A percentile compares a stretch with the other conserved stretches of the same genome.
These are phyloP conservation scores for Acacia concinna DNA, from an alignment of 331 rosid genomes.

Conservation along the genomic window DNA sequence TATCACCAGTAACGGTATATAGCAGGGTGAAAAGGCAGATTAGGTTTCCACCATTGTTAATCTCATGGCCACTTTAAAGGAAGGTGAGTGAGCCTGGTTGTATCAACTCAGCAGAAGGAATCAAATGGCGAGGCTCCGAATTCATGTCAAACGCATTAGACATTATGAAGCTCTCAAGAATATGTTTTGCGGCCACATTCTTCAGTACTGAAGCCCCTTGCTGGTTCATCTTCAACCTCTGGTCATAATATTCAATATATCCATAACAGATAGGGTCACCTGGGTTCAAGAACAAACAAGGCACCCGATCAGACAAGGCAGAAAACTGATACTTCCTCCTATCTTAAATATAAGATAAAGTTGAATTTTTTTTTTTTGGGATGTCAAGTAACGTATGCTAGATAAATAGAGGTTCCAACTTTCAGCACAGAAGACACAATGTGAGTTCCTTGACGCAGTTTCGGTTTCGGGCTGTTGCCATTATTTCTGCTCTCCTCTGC, in stretches of 20 bases:
- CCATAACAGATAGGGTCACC: constrained; percentile 31
- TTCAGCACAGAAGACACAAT: neutral
- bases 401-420: neutral
- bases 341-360: too few relatives aligned
- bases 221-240: constrained; percentile 35
- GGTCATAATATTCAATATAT: constrained; percentile 35
- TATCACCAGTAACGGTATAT: neutral
- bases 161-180: constrained; percentile 1
- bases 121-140: constrained; percentile 31
- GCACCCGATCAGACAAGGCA: constrained; percentile 25
- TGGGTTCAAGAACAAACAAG: constrained; percentile 42
- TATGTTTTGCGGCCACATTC: constrained; percentile 23
- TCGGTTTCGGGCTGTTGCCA: too few relatives aligned
- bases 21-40: neutral
- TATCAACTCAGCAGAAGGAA: neutral
- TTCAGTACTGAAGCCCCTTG: constrained; percentile 20
- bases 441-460: constrained; percentile 18
- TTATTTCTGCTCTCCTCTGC: too few relatives aligned
- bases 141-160: neutral
- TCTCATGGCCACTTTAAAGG: neutral
- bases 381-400: too few relatives aligned
- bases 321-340: neutral
- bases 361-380: too few relatives aligned
- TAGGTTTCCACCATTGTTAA: neutral
- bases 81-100: neutral